Evolutionary conservation across 2,329 filamentous ascomycete species (phyloP).

Genomic region (Monilinia fructicola): DNA sequence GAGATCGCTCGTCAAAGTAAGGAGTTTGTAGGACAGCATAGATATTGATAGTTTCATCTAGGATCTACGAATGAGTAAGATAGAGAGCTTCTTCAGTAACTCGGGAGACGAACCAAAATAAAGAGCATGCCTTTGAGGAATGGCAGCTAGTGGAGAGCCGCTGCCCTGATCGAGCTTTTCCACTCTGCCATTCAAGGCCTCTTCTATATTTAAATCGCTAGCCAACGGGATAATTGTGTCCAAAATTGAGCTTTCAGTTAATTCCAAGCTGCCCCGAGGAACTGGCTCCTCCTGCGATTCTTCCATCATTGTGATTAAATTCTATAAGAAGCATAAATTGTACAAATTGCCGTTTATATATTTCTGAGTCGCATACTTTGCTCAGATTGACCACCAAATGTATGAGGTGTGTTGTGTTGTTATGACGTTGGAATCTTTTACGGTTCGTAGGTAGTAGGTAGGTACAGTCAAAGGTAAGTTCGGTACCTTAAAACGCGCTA

Average conservation of each 20-base stretch:
- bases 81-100: slow-evolving; percentile 38
- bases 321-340: slow-evolving; percentile 6
- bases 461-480: background rate
- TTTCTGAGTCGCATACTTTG: slow-evolving; percentile 6
- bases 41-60: slow-evolving; percentile 72
- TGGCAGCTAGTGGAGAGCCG: slow-evolving; percentile 51
- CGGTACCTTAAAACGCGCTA: slow-evolving; percentile 15
- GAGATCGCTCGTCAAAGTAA: slow-evolving; percentile 54
- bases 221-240: slow-evolving; percentile 60
- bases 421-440: slow-evolving; percentile 3
- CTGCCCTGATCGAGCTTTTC: slow-evolving; percentile 42
- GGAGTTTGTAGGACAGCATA: slow-evolving; percentile 68
- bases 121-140: slow-evolving; percentile 62
- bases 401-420: background rate
- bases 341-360: slow-evolving; percentile 1
- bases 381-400: background rate
- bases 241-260: slow-evolving; percentile 59
- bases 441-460: background rate
- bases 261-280: slow-evolving; percentile 45
- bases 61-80: slow-evolving; percentile 52
- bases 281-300: slow-evolving; percentile 38
- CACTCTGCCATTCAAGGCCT: slow-evolving; percentile 48
- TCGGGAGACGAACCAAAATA: slow-evolving; percentile 64
- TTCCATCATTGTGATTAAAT: slow-evolving; percentile 33
- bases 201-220: slow-evolving; percentile 55